Conservation (phyloP, 2,329 filamentous ascomycete species). For the Penicillium sp. region DNA sequence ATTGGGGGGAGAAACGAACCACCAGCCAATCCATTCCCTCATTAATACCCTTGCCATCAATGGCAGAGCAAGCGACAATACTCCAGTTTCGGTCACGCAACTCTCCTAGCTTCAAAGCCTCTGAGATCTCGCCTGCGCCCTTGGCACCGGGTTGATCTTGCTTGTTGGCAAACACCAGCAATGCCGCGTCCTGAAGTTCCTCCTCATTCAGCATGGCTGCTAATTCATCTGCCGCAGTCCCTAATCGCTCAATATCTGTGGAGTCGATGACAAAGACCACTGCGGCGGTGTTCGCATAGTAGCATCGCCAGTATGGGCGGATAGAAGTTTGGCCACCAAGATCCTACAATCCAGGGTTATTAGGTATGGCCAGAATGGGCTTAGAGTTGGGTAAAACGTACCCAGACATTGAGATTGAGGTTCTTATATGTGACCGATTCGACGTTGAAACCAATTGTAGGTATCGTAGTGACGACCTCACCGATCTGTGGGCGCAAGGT, state of each 20-base stretch:
- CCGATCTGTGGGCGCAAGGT: slow-evolving; percentile 65
- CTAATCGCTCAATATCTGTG: slow-evolving; percentile 91
- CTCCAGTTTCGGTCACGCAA: slow-evolving; percentile 97
- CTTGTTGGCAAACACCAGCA: slow-evolving; percentile 98
- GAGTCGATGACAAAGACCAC: slow-evolving; percentile 99
- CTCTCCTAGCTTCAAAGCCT: slow-evolving; percentile 84
- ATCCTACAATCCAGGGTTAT: slow-evolving; percentile 55
- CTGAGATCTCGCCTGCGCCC: slow-evolving; percentile 93
- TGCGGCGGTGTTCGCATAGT: slow-evolving; percentile 97
- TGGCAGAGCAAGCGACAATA: slow-evolving; percentile 94
- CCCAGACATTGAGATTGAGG: slow-evolving; percentile 98
- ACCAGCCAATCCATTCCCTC: slow-evolving; percentile 99
- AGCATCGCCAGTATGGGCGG: slow-evolving; percentile 97
- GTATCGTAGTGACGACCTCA: slow-evolving; percentile 98
- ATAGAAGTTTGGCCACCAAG: slow-evolving; percentile 98
- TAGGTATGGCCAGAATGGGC: not conserved
- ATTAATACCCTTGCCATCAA: slow-evolving; percentile 88
- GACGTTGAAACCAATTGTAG: slow-evolving; percentile 98
- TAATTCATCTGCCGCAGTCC: slow-evolving; percentile 89
- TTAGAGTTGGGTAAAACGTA: slow-evolving; percentile 45
- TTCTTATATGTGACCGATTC: slow-evolving; percentile 98
- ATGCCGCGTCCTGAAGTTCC: slow-evolving; percentile 84
- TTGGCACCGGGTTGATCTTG: slow-evolving; percentile 97
- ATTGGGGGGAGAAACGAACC: slow-evolving; percentile 52
- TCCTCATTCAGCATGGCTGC: slow-evolving; percentile 96